Evolutionary conservation across 1,284 basidiomycete species (phyloP), one percentile per base, ranked within the genome.

Genomic region (Ceratobasidium sp.): DNA sequence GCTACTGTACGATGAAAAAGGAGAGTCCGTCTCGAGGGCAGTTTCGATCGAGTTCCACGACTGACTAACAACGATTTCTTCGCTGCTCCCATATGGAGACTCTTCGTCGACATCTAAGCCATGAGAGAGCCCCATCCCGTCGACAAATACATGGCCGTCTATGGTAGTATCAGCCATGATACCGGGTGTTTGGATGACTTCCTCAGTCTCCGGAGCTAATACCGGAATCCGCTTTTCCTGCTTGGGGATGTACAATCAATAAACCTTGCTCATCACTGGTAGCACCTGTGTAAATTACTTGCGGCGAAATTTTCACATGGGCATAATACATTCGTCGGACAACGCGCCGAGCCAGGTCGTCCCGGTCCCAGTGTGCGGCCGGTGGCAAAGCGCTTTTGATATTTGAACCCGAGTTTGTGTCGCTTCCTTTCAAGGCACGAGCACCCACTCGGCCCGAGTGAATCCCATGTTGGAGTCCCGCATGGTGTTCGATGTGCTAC

Each of bases 221-320:
- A 32, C 52, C 50, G 34, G n/a, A 26, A 10, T 23, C 18, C 36
- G 50, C 21, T 67, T 55, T 26, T 3, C 64, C 64, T 67, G n/a
- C 55, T 67, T 32, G 18, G 36, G 64, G 18, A 30, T 23, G 39
- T 55, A 55, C 64, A 21, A n/a, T 67, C 36, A 67, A 55, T 55
- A 67, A 28, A 2, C 10, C 8, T 32, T 32, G 10, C 52, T 10
- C 50, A 45, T 55, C 52, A 23, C 16, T 1, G 21, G 26, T 18
- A 36, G 26, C 64, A 16, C n/a, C 16, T 23, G 43, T 34, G 46
- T 23, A 50, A 55, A 28, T 67, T 55, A 67, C 64, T 67, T 50
- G 45, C 30, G 50, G 50, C 34, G n/a, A 32, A 53, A 55, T 26
- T 21, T 55, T 53, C 64, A 67, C 26, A 32, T 50, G 50, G n/a